Base-by-base conservation (phyloP, 2,329 filamentous ascomycete genomes). In the Paracamarosporium sp. region DNA sequence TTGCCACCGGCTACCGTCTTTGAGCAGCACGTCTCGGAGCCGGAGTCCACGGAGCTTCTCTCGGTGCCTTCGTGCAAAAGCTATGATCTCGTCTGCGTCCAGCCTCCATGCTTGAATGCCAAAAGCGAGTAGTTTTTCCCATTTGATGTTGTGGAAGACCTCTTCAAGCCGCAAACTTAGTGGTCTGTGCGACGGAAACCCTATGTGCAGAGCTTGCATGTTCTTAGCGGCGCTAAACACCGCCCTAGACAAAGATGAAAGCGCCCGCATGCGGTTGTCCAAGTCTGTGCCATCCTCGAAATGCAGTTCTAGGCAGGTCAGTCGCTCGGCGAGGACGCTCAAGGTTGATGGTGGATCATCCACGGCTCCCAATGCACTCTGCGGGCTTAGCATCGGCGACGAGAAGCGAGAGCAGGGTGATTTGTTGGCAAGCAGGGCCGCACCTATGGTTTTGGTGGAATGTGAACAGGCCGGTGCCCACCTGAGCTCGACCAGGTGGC, bases 31-130 rank as follows among this genome's bases (percentile, higher is more conserved):
- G 50, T 86, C 83, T 51, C 84, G 78, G 22, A 90, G 72, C 20
- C 87, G 79, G 20, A 90, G 74, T 3, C 87, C 86, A 38, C 83
- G 83, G 3, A 90, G 74, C 25, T 81, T 83, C 11, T 81, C 78
- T 48, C 80, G 77, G 65, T 90, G 86, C 36, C 86, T 81, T 28
- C 80, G 76, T 2, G 84, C 80, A 5, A 90, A 74, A 0, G 74
- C 75, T 44, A 88, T 84, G 48, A 90, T 85, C 66, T 90, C 88
- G 1, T 84, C 79, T 1, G 84, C 82, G 44, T 83, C 77, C 3
- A 90, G 74, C 40, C 82, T 81, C 88, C 88, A 90, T 13, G 85
- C 83, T 62, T 89, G 86, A 22, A 90, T 83, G 1, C 88, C 88
- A 54, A 90, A 84, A 1, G 86, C 86, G 31, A 85, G 80, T 5